Base-by-base conservation (phyloP, 345 rosid species). In the Populus simonii region DNA sequence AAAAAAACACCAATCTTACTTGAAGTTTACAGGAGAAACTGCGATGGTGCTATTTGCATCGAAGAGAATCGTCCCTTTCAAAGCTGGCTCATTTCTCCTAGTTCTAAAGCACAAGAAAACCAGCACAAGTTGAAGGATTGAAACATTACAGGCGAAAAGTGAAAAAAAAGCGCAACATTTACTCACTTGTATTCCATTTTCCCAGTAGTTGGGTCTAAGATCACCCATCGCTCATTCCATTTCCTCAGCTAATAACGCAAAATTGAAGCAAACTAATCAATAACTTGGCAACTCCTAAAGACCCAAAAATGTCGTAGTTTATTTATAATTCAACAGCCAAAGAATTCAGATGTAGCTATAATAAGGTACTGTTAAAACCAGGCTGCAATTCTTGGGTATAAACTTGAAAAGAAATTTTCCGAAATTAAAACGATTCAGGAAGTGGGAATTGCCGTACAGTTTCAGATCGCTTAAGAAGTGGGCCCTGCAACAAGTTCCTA, bases 181-280 rank as follows among this genome's bases (percentile, higher is more conserved):
- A 87, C 97, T 81, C 78, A 93, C 97, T 92, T 93, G 85, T 93
- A 94, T 73, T 96, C 98, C 97, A 94, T 94, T 84, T 89, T 92
- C 73, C 98, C 97, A 1, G 96, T 96, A 2, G 98, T 96, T 15
- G 99, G 99, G 80, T 96, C 98, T 69, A 96, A 90, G 74, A 90
- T 94, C 43, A 92, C 93, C 99, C 99, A 96, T 45, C 99, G 80
- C 77, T 94, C 99, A 18, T 96, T 96, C 99, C 99, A 96, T 85
- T 96, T 96, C 81, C 93, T 89, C 86, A 94, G 83, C 99, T 92
- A 77, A n/a, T 68, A 79, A 63, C 2, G 41, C 62, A 72, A 57
- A 18, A 45, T 20, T 9, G 25, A 43, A 47, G 51, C 18, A 27
- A 75, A 55, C 23, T 9, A 41, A 62, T 45, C 18, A 71, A 20